These are phyloP conservation scores for Asterella californica DNA, from an alignment of 225 moss, liverwort and hornwort species.

Conservation along the genomic window DNA sequence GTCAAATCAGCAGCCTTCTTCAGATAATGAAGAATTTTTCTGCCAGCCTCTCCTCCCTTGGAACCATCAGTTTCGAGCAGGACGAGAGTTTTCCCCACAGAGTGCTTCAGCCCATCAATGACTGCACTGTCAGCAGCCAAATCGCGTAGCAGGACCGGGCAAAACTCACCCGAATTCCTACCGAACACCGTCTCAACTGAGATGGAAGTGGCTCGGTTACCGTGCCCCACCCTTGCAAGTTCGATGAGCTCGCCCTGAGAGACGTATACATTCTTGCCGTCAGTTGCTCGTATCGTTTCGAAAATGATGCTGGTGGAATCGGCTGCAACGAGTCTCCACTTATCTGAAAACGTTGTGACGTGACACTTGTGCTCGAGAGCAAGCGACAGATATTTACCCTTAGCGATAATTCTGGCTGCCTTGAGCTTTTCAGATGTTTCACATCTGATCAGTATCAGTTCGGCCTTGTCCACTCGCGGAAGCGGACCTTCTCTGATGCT, in stretches of 20 bases:
- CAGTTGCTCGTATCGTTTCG: constrained; percentile 8
- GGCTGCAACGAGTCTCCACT: constrained; percentile 15
- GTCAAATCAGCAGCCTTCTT: constrained; percentile 5
- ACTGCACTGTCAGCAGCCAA: constrained; percentile 17
- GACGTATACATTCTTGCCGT: constrained; percentile 16
- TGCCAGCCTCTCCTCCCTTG: constrained; percentile 1
- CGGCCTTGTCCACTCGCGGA: constrained; percentile 13
- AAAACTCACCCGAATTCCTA: not conserved
- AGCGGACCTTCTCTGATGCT: constrained; percentile 8
- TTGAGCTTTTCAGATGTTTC: constrained; percentile 16
- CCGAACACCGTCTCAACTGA: constrained; percentile 19
- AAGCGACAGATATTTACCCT: constrained; percentile 11
- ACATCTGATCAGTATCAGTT: constrained; percentile 11
- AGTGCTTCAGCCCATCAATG: constrained; percentile 18
- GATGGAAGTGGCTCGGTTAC: constrained; percentile 13
- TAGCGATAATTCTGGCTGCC: constrained; percentile 16
- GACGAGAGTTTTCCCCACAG: constrained; percentile 20
- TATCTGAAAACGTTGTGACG: constrained; percentile 16
- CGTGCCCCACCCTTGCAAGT: constrained; percentile 12
- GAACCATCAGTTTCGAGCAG: constrained; percentile 15
- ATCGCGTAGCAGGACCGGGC: constrained; percentile 6
- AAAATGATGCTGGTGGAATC: constrained; percentile 6
- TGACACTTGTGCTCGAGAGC: constrained; percentile 20
- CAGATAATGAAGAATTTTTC: constrained; percentile 12
- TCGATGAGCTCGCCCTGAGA: constrained; percentile 15